Evolutionary conservation across 108 stramenopile genomes (phyloP).

Genomic region (Asterionellopsis glacialis): DNA sequence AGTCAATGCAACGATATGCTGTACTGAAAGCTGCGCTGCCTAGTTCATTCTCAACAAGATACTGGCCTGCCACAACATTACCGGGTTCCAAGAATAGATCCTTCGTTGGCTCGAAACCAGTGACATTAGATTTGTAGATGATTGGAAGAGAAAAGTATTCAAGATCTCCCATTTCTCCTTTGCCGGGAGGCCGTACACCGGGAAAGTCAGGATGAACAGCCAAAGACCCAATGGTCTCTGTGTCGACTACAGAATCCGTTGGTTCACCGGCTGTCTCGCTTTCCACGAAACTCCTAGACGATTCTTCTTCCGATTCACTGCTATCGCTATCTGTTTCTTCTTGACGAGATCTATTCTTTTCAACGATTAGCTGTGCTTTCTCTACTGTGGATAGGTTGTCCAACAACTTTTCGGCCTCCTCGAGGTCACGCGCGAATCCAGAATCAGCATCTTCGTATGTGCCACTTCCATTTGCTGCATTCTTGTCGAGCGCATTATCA

Average conservation of each 20-base stretch:
- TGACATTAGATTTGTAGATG: conserved; percentile 81
- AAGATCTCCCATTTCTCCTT: conserved; percentile 69
- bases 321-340: conserved; percentile 6
- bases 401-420: conserved; percentile 61
- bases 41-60: conserved; percentile 85
- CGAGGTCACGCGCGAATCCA: conserved; percentile 69
- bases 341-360: background rate
- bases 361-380: conserved; percentile 10
- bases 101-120: conserved; percentile 87
- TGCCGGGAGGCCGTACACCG: conserved; percentile 58
- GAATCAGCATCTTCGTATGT: conserved; percentile 22
- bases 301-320: conserved; percentile 6
- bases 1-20: conserved; percentile 89
- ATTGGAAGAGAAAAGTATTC: conserved; percentile 81
- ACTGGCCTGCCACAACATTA: conserved; percentile 86
- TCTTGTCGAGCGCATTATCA: too few relatives aligned
- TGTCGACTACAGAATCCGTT: conserved; percentile 5
- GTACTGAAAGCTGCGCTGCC: conserved; percentile 95
- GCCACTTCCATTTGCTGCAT: background rate
- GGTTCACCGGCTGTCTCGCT: conserved; percentile 17
- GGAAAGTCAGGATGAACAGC: conserved; percentile 48
- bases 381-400: conserved; percentile 39
- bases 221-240: too few relatives aligned
- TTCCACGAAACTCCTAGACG: conserved; percentile 11
- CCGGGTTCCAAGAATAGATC: conserved; percentile 76